Evolutionary conservation across 2,329 filamentous ascomycete species (phyloP), one percentile per base, ranked within the genome.

Genomic region (Thielaviopsis musarum): DNA sequence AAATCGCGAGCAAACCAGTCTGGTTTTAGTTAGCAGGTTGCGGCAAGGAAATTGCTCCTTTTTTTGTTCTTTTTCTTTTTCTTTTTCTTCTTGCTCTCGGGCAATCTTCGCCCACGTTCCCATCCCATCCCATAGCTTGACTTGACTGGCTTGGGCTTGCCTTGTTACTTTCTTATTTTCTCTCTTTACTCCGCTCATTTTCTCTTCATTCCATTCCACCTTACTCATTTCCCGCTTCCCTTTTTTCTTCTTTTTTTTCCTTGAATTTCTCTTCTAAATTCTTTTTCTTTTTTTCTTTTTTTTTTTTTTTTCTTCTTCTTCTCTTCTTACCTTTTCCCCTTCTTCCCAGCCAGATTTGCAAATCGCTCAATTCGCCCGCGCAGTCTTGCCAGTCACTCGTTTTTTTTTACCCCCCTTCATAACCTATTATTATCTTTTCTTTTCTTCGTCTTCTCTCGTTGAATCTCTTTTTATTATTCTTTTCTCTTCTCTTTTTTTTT

Each of bases 311-410:
- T 52, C 28, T 52, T 28, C 19, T 51, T 22, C 24, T 34, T 49
- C 54, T 51, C 12, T 51, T 24, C 28, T 6, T 26, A 24, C 21
- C 17, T 57, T 21, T 48, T 57, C 26, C 17, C 22, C 28, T 19
- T 30, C 24, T 59, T 34, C 52, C 53, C 45, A 54, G 21, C 41
- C 26, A 41, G 41, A 56, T n/a, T 38, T n/a, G 30, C 30, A 34
- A 34, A 26, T 60, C 30, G 38, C 6, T 52, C 53, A 21, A n/a
- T 22, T 21, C 51, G n/a, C n/a, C n/a, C n/a, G 54, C 57, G 28
- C 45, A 34, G 24, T 19, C 21, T 59, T 22, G 51, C 49, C 53
- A 57, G 60, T 61, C 60, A 59, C 34, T 61, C 60, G 60, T 59
- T 59, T 41, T 41, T 17, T 13, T 3, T n/a, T 5, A 7, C 38